Conservation (phyloP, 306 rosid species). For the Ziziphus jujuba region DNA sequence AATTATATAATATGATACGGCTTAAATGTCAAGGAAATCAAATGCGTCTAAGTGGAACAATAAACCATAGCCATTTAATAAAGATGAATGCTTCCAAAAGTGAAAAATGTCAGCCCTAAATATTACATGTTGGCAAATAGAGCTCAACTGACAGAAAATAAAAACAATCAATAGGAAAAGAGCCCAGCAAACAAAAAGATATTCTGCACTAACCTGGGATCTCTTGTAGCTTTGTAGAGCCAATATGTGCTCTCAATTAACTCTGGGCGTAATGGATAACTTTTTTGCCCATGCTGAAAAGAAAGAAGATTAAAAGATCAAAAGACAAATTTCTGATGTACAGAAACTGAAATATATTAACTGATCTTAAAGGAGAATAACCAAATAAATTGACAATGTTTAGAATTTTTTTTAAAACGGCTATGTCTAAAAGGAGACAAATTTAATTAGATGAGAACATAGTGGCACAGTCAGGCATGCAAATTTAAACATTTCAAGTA, state of each 20-base stretch:
- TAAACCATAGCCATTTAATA: background rate
- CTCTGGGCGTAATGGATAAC: slow-evolving; percentile 95
- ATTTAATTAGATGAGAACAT: background rate
- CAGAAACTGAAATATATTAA: background rate
- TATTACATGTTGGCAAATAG: background rate
- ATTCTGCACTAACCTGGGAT: slow-evolving; percentile 70
- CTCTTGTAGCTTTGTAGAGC: slow-evolving; percentile 97
- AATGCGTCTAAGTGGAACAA: background rate
- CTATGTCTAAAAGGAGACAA: background rate
- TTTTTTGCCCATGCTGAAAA: slow-evolving; percentile 84
- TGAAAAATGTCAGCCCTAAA: background rate
- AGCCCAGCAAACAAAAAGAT: slow-evolving; percentile 23
- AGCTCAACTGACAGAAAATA: background rate
- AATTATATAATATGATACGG: too few species aligned
- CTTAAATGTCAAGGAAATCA: slow-evolving; percentile 8
- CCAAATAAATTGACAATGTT: background rate
- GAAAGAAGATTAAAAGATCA: slow-evolving; percentile 11
- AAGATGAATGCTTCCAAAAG: background rate
- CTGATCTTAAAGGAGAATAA: background rate
- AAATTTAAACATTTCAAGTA: background rate
- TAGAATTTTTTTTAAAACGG: background rate
- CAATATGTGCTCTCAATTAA: slow-evolving; percentile 97
- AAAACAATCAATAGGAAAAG: background rate
- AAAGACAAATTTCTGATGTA: slow-evolving; percentile 14
- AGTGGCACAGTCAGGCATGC: background rate